Conservation (phyloP, 2,329 filamentous ascomycete genomes). For the Fusarium torulosum region DNA sequence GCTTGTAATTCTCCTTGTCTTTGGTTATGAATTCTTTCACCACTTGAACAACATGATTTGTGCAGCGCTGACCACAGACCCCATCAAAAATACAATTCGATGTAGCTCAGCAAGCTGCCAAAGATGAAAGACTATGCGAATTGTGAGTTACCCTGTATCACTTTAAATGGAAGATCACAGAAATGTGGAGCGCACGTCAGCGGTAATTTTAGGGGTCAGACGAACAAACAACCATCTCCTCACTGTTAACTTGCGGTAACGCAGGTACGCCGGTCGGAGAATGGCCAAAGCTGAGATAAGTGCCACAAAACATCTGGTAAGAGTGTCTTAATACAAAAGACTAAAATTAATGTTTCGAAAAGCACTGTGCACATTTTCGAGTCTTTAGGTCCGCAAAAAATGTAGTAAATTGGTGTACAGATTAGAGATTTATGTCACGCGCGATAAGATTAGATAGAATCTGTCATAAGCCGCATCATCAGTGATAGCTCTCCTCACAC, state of each 20-base stretch:
- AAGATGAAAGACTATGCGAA: too few species aligned
- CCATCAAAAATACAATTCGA: too few species aligned
- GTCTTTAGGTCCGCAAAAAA: rapidly evolving
- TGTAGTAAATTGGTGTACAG: background rate
- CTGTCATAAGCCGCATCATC: background rate
- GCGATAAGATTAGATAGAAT: background rate
- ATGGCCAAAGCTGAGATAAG: background rate
- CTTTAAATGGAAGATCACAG: background rate
- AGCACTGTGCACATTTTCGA: background rate
- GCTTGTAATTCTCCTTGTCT: too few species aligned
- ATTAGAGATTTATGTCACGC: background rate
- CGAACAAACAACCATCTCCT: background rate
- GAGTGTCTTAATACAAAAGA: rapidly evolving
- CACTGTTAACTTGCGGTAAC: background rate
- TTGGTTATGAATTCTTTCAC: too few species aligned
- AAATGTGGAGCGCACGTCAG: background rate
- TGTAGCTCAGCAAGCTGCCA: too few species aligned
- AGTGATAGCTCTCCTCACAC: background rate
- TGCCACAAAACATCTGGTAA: background rate
- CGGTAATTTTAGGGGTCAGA: background rate
- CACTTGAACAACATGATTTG: too few species aligned
- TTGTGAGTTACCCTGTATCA: background rate
- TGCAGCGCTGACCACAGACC: too few species aligned
- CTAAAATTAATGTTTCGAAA: background rate
- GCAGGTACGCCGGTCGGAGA: background rate